Percentiles rank a stretch among this genome's conserved stretches.
Evolutionary conservation across 2,329 filamentous ascomycete species (phyloP).

Genomic region (Diaporthe sp.): DNA sequence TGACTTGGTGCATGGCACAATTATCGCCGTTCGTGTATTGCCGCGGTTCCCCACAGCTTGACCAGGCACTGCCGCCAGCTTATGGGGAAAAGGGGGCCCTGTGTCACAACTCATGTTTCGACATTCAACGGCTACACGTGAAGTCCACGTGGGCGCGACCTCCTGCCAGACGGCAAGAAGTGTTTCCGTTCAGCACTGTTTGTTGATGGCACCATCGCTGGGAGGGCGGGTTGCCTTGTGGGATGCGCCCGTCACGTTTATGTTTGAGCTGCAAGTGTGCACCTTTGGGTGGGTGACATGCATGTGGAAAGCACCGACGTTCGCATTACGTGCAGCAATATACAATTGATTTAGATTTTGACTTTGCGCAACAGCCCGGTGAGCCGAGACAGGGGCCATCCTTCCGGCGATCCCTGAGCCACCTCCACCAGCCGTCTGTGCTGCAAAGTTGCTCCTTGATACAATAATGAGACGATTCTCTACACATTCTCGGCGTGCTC

Average conservation of each 20-base stretch:
- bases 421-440: constrained; percentile 8
- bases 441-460: constrained; percentile 21
- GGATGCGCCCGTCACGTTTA: background rate
- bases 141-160: constrained; percentile 15
- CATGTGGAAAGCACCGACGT: background rate
- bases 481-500: constrained; percentile 28
- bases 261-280: background rate
- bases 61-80: background rate
- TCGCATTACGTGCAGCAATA: background rate
- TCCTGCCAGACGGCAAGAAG: background rate
- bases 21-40: background rate
- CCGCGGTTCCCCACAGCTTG: background rate
- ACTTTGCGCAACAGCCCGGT: background rate
- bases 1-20: background rate
- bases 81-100: background rate
- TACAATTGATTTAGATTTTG: background rate
- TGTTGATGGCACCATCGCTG: background rate
- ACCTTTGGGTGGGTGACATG: background rate
- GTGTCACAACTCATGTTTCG: constrained; percentile 20
- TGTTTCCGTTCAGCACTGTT: background rate
- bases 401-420: background rate
- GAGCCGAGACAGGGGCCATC: background rate
- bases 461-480: constrained; percentile 13
- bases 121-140: background rate
- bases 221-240: background rate